A percentile compares a stretch with the other conserved stretches of the same genome.
phyloP scores from a whole-genome alignment of 2,329 filamentous ascomycete species.

The Beauveria rudraprayagi region DNA sequence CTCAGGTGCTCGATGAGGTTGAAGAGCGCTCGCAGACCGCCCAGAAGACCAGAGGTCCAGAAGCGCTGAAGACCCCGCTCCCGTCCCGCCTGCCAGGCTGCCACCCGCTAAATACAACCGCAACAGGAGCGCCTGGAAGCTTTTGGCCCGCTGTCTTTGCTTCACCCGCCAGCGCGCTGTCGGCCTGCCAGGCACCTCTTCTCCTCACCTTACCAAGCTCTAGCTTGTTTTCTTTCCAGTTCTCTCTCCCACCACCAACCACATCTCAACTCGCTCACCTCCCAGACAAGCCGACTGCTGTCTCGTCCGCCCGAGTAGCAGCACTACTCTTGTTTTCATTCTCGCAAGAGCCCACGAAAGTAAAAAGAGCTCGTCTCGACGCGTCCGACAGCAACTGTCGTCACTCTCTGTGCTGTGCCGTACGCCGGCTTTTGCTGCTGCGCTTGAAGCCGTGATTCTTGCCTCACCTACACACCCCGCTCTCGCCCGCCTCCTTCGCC shows the following conservation, averaged over 20 bases:
- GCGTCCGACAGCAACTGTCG: constrained; percentile 16
- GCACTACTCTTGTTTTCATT: not conserved
- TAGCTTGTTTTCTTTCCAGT: constrained; percentile 14
- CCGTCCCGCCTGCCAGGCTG: not conserved
- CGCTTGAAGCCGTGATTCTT: constrained; percentile 14
- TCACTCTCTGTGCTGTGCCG: constrained; percentile 19
- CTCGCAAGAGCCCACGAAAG: not conserved
- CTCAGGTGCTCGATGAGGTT: no score
- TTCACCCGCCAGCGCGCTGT: not conserved
- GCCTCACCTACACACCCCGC: constrained; percentile 23
- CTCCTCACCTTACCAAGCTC: constrained; percentile 12
- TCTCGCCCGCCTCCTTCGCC: constrained; percentile 28
- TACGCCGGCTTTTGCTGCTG: constrained; percentile 16
- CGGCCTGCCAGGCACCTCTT: constrained; percentile 12
- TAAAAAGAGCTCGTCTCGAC: constrained; percentile 3
- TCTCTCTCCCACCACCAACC: constrained; percentile 5
- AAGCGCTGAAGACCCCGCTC: not conserved
- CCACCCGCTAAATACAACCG: not conserved
- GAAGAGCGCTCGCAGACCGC: not conserved
- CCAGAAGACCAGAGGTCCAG: not conserved
- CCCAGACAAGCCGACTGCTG: not conserved
- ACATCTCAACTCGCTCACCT: not conserved
- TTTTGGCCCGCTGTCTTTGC: not conserved
- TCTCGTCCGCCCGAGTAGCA: not conserved
- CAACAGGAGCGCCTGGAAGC: not conserved